phyloP scores from a whole-genome alignment of 208 protist genomes.

The Acanthamoeba pearcei region DNA sequence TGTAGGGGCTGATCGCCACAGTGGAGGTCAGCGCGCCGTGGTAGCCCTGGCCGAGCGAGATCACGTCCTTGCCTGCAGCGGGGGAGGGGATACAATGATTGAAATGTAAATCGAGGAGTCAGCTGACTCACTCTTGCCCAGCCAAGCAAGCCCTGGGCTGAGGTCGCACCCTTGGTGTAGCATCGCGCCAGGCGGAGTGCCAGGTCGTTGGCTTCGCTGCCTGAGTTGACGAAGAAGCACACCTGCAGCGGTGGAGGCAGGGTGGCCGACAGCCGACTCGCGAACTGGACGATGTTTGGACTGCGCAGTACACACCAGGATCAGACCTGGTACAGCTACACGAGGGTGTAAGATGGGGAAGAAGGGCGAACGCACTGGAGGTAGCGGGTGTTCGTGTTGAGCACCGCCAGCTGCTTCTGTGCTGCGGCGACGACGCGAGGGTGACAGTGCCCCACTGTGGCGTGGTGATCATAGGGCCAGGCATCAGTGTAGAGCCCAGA shows the following conservation, averaged over 20 bases:
- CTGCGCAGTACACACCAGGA: background rate
- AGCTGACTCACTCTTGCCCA: too few species aligned
- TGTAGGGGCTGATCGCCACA: conserved; percentile 63
- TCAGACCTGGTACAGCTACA: background rate
- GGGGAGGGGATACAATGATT: too few species aligned
- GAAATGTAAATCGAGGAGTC: background rate
- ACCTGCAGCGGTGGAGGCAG: conserved; percentile 77
- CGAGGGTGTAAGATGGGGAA: background rate
- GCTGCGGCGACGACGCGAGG: conserved; percentile 83
- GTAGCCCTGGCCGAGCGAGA: conserved; percentile 59
- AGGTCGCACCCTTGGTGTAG: conserved; percentile 70
- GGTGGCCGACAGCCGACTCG: conserved; percentile 75
- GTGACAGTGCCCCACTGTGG: conserved; percentile 86
- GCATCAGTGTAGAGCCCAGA: background rate
- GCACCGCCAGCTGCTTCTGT: conserved; percentile 80
- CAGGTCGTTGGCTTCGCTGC: conserved; percentile 91
- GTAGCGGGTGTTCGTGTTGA: conserved; percentile 89
- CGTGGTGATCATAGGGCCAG: background rate
- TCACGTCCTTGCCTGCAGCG: conserved; percentile 28
- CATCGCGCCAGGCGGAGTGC: conserved; percentile 85
- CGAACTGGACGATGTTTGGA: conserved; percentile 68
- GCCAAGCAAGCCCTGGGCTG: too few species aligned
- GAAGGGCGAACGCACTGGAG: conserved; percentile 63
- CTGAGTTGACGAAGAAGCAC: conserved; percentile 91
- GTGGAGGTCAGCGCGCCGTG: conserved; percentile 28